phyloP scores from a whole-genome alignment of 768 basidiomycete genomes.

The Termitomyces sp. region DNA sequence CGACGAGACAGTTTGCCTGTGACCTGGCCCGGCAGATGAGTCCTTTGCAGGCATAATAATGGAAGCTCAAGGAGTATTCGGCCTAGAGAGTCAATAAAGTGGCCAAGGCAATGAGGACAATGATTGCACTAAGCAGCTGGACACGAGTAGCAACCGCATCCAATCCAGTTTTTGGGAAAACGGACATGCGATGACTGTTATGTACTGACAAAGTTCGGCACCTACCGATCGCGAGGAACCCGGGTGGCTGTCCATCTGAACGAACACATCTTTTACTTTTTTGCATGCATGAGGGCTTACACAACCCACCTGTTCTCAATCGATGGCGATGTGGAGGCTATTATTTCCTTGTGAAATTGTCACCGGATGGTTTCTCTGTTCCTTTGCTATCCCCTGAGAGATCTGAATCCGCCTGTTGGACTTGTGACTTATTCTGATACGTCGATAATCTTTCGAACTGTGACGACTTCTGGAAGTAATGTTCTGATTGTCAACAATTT shows the following conservation, averaged over 20 bases:
- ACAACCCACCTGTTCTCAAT: background rate
- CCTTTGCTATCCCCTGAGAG: background rate
- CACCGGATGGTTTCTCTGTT: background rate
- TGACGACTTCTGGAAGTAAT: too few relatives aligned
- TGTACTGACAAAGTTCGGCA: conserved; percentile 7
- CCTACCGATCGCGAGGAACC: background rate
- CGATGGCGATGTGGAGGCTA: background rate
- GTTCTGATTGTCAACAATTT: too few relatives aligned
- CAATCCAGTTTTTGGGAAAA: conserved; percentile 1
- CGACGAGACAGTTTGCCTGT: conserved; percentile 12
- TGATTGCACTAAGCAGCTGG: background rate
- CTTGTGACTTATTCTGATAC: background rate
- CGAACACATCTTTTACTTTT: too few relatives aligned
- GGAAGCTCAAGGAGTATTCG: background rate
- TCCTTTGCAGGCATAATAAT: conserved; percentile 14
- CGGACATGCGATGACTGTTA: conserved; percentile 6
- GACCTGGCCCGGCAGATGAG: conserved; percentile 11
- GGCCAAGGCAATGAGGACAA: background rate
- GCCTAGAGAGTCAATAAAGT: background rate
- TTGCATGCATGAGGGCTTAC: too few relatives aligned
- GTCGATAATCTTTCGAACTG: too few relatives aligned
- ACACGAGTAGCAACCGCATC: conserved; percentile 4
- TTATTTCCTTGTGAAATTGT: background rate
- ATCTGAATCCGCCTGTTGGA: background rate
- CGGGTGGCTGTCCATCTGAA: conserved; percentile 1